Base-by-base conservation (phyloP, 139 green algal genomes). In the Chlorella sp. region DNA sequence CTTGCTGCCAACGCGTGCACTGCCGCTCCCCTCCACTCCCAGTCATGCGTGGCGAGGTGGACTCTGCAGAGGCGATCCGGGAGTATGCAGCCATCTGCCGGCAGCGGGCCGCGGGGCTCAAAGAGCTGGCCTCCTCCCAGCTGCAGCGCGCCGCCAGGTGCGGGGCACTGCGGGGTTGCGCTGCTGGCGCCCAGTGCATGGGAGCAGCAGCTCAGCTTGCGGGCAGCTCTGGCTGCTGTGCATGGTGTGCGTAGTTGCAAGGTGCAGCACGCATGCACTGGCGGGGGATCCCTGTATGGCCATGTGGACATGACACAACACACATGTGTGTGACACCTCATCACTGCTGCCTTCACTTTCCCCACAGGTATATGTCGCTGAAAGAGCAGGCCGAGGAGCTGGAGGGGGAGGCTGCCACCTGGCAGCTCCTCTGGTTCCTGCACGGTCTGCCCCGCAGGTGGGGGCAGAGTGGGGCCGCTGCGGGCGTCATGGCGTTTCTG, bases 361-460 rank as follows among this genome's bases (percentile, higher is more conserved):
- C 30, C 44, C 28, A 17, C 73, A 81, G 88, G 30, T 88, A 91
- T 80, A 85, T 95, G 78, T 80, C 86, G 41, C 86, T 93, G 4
- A 74, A 74, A 36, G 72, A 88, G 12, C 63, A 91, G 36, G 92
- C 92, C 11, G 86, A 80, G 16, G 93, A 94, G 83, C 82, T 96
- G 74, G 87, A 94, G 82, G 74, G 74, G n/a, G 90, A 94, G 79
- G 89, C 90, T 2, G 86, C 87, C 30, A 95, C 92, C 32, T 94
- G 94, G 94, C 89, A 92, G 57, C 90, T 95, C 57, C 68, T 95
- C n/a, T 92, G 89, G 88, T 89, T 90, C 81, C 75, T 96, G 44
- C 73, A 86, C 20, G 82, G 74, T 38, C 60, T 84, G 67, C 67
- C n/a, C 2, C 92, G 88, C 87, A 88, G 83, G 20, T 82, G 88